Evolutionary conservation across 2,329 filamentous ascomycete species (phyloP), one percentile per base, ranked within the genome.

Genomic region (Endothia cerciana): DNA sequence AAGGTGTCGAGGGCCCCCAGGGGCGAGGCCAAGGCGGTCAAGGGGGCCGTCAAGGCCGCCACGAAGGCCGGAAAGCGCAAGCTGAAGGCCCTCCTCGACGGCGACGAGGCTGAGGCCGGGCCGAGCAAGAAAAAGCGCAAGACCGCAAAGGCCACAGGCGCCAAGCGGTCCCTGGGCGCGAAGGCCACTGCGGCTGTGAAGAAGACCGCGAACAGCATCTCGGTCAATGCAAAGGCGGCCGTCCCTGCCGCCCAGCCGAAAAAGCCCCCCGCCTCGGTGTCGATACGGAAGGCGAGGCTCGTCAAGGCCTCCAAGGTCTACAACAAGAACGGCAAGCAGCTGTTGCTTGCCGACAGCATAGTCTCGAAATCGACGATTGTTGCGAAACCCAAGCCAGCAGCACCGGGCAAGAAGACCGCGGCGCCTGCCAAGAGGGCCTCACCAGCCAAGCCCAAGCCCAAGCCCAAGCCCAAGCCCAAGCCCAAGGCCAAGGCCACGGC

Each of bases 1-100:
- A 87, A 86, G 73, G 82, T 85, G 30, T 85, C 86, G 70, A 85
- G 86, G 69, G 79, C 82, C 63, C 43, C 64, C 45, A 87, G 85
- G 74, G 96, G 59, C 15, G 57, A 66, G 51, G 70, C 67, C 47
- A 58, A 57, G 38, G 47, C 22, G 19, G 71, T 72, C 38, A 76
- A 75, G 69, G 66, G 58, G 15, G 68, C 63, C 2, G 51, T 67
- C 19, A 69, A 66, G 36, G 69, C 68, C 13, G 73, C 70, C 53
- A 67, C 69, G n/a, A 80, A 81, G 71, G 75, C 73, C 38, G 79
- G 82, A 58, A 88, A 88, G 77, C 79, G 85, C 67, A 88, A 88
- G 77, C 73, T 86, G 2, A 82, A 83, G 73, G 84, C 86, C 58
- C 72, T 85, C 8, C 74, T 85, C 4, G 82, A 79, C 0, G 80